Percentiles rank a stretch among this genome's conserved stretches.
Evolutionary conservation across 495 filamentous ascomycete genomes (phyloP).

Genomic region (Endocarpon pusillum): DNA sequence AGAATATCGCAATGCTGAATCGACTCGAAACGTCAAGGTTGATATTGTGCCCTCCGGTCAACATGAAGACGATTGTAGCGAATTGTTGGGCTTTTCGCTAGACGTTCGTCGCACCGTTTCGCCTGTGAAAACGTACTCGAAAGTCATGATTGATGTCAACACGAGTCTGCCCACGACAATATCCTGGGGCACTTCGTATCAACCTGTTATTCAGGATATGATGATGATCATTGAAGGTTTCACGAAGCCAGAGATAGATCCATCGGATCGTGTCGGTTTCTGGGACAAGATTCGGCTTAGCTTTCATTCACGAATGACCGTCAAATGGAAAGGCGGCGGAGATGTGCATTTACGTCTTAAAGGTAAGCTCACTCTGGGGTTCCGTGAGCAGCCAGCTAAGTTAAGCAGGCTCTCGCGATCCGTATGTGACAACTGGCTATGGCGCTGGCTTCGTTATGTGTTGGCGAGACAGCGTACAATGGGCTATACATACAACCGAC

Average conservation of each 20-base stretch:
- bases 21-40: constrained; percentile 64
- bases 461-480: constrained; percentile 82
- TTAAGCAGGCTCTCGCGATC: constrained; percentile 56
- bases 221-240: constrained; percentile 99
- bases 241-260: constrained; percentile 85
- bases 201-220: constrained; percentile 98
- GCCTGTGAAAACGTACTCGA: constrained; percentile 92
- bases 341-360: constrained; percentile 92
- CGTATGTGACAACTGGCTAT: constrained; percentile 80
- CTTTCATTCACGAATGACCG: constrained; percentile 80
- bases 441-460: constrained; percentile 95
- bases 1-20: constrained; percentile 65
- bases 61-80: constrained; percentile 14
- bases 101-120: constrained; percentile 83
- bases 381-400: constrained; percentile 1
- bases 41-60: constrained; percentile 58
- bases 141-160: constrained; percentile 80
- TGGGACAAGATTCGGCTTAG: constrained; percentile 97
- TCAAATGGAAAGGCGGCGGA: constrained; percentile 85
- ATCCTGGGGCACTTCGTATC: constrained; percentile 93
- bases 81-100: constrained; percentile 44
- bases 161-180: constrained; percentile 80
- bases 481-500: constrained; percentile 63
- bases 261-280: constrained; percentile 85
- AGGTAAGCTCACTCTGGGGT: constrained; percentile 24